These are phyloP conservation scores for Rickenella mellea DNA, from an alignment of 768 basidiomycete species.

Conservation along the genomic window DNA sequence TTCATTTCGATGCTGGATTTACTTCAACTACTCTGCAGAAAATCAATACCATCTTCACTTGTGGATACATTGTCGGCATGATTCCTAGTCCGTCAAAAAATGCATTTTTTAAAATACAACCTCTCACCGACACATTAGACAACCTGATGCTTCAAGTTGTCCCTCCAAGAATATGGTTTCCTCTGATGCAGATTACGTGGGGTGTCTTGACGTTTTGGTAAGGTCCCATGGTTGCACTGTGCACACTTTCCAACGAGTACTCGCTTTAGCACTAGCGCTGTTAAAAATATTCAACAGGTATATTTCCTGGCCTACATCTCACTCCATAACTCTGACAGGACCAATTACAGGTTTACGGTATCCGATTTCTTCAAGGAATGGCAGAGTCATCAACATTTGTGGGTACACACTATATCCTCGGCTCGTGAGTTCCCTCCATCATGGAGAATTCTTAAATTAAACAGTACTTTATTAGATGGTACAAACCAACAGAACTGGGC, in stretches of 20 bases:
- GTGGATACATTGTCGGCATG: slow-evolving; percentile 70
- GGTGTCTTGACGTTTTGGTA: slow-evolving; percentile 57
- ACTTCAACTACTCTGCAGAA: slow-evolving; percentile 25
- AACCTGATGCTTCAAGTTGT: slow-evolving; percentile 59
- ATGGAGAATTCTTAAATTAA: slow-evolving; percentile 3
- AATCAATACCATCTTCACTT: slow-evolving; percentile 64
- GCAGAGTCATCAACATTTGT: slow-evolving; percentile 72
- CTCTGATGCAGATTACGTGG: slow-evolving; percentile 57
- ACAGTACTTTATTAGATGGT: slow-evolving; percentile 40
- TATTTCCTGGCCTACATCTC: slow-evolving; percentile 1
- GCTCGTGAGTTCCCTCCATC: slow-evolving; percentile 39
- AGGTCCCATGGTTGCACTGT: slow-evolving; percentile 4
- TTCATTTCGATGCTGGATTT: background rate
- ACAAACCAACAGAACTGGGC: slow-evolving; percentile 59
- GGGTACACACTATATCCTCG: slow-evolving; percentile 64
- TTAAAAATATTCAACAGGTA: slow-evolving; percentile 48
- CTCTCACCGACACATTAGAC: slow-evolving; percentile 24
- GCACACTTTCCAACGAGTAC: background rate
- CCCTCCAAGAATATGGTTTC: slow-evolving; percentile 58
- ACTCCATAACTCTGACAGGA: background rate
- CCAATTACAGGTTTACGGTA: slow-evolving; percentile 44
- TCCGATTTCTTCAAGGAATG: slow-evolving; percentile 66
- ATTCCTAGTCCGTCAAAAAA: slow-evolving; percentile 40
- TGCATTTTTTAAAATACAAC: background rate
- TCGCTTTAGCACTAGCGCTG: slow-evolving; percentile 39